Evolutionary conservation across 768 basidiomycete genomes (phyloP).

Genomic region (Lyophyllum semitale): DNA sequence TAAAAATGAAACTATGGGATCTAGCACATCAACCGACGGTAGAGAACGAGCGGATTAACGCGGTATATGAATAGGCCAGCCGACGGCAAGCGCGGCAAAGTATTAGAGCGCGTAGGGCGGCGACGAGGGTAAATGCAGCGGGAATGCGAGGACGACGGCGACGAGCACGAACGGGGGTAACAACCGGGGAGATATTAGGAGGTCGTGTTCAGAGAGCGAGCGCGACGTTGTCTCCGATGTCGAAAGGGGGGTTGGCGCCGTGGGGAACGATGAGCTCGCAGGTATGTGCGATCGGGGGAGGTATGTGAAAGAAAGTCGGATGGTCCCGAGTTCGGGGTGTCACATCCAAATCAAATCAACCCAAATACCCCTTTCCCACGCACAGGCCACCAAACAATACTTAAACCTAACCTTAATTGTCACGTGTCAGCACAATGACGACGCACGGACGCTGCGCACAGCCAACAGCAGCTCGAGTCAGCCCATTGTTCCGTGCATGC

Average conservation of each 20-base stretch:
- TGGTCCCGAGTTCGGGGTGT: conserved; percentile 46
- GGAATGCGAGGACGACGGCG: conserved; percentile 16
- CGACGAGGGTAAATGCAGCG: conserved; percentile 12
- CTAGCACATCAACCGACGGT: conserved; percentile 34
- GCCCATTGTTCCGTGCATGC: neutral
- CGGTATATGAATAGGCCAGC: conserved; percentile 9
- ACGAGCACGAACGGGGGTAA: conserved; percentile 14
- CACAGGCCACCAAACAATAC: conserved; percentile 47
- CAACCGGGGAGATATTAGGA: conserved; percentile 9
- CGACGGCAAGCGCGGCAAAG: conserved; percentile 14
- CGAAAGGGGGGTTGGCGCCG: conserved; percentile 22
- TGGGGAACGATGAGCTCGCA: conserved; percentile 32
- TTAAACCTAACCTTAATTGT: conserved; percentile 32
- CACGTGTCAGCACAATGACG: conserved; percentile 31
- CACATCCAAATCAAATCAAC: conserved; percentile 49
- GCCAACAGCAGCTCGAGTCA: neutral
- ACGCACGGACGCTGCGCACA: neutral
- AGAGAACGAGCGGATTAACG: conserved; percentile 14
- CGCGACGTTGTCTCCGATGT: conserved; percentile 21
- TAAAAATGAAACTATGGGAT: conserved; percentile 15
- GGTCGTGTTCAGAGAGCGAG: conserved; percentile 12
- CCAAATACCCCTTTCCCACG: conserved; percentile 42
- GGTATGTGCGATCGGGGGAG: conserved; percentile 47
- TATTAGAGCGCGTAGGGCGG: conserved; percentile 25
- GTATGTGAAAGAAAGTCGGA: conserved; percentile 52